Evolutionary conservation across 139 green algal genomes (phyloP).

Genomic region (Chlorella sorokiniana): DNA sequence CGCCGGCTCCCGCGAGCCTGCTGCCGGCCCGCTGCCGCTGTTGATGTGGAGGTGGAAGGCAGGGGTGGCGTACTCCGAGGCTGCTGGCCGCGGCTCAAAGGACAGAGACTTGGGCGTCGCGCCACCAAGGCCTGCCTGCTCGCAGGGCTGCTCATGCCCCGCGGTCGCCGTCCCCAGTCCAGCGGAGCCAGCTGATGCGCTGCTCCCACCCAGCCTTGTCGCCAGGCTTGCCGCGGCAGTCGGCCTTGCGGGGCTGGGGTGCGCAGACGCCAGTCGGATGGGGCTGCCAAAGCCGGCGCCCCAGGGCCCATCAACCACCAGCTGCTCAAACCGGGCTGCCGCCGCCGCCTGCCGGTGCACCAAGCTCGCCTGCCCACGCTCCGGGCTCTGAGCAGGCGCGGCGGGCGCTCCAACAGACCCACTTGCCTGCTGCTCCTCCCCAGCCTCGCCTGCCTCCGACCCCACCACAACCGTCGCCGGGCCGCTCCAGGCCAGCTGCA

Average conservation of each 20-base stretch:
- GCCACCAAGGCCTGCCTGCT: not conserved
- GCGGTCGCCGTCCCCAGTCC: not conserved
- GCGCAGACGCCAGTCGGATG: not conserved
- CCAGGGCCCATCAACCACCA: too few species aligned
- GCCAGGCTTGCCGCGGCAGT: not conserved
- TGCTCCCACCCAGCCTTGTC: not conserved
- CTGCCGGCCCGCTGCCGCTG: too few species aligned
- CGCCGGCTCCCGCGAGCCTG: too few species aligned
- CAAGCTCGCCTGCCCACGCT: too few species aligned
- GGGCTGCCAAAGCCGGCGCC: conserved; percentile 17
- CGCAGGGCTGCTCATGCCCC: too few species aligned
- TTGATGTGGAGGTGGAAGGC: not conserved
- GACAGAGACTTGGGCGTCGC: not conserved
- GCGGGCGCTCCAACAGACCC: not conserved
- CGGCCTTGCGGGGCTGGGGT: conserved; percentile 10
- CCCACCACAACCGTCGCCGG: too few species aligned
- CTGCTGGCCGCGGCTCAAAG: not conserved
- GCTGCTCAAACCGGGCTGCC: too few species aligned
- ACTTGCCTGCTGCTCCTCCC: not conserved
- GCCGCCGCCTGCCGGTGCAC: not conserved
- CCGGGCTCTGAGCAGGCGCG: too few species aligned
- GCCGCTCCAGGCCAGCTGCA: too few species aligned
- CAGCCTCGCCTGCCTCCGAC: too few species aligned
- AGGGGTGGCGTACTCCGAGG: not conserved
- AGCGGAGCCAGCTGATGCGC: not conserved